phyloP scores from a whole-genome alignment of 805 yeast species.

The Wickerhamiella sorbophila region DNA sequence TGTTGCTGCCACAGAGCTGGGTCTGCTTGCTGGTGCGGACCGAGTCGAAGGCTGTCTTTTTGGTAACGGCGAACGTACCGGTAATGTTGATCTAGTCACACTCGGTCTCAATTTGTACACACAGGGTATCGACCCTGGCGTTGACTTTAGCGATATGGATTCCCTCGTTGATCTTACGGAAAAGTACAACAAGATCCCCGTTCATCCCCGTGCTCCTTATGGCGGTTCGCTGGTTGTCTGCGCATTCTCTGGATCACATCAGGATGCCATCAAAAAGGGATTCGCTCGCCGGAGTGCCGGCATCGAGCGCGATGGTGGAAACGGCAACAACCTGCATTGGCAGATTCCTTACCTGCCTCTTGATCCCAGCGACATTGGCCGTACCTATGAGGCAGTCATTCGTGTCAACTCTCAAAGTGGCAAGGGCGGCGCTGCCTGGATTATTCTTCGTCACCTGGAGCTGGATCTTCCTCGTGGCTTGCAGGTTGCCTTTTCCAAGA shows the following conservation, averaged over 20 bases:
- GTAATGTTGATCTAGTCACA: conserved; percentile 71
- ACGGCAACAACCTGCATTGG: conserved; percentile 36
- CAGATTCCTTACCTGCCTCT: conserved; percentile 68
- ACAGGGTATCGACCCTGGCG: conserved; percentile 57
- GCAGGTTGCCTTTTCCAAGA: conserved; percentile 60
- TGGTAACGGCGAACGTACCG: conserved; percentile 81
- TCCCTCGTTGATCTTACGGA: conserved; percentile 60
- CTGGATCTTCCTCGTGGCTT: conserved; percentile 70
- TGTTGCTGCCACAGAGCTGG: conserved; percentile 79
- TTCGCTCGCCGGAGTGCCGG: conserved; percentile 37
- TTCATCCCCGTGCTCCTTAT: conserved; percentile 66
- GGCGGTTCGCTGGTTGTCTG: conserved; percentile 74
- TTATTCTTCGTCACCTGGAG: conserved; percentile 58
- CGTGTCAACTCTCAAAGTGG: conserved; percentile 82
- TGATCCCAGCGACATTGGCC: conserved; percentile 74
- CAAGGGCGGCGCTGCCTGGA: conserved; percentile 85
- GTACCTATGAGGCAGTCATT: conserved; percentile 84
- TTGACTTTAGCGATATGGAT: conserved; percentile 56
- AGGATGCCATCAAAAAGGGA: conserved; percentile 79
- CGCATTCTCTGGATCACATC: conserved; percentile 78
- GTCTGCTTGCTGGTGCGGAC: conserved; percentile 74
- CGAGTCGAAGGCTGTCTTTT: conserved; percentile 76
- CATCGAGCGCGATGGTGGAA: conserved; percentile 21
- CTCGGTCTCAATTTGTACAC: conserved; percentile 64
- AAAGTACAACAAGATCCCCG: conserved; percentile 67